Conservation (phyloP, 2,329 filamentous ascomycete species). For the Herpotrichia juniperi region DNA sequence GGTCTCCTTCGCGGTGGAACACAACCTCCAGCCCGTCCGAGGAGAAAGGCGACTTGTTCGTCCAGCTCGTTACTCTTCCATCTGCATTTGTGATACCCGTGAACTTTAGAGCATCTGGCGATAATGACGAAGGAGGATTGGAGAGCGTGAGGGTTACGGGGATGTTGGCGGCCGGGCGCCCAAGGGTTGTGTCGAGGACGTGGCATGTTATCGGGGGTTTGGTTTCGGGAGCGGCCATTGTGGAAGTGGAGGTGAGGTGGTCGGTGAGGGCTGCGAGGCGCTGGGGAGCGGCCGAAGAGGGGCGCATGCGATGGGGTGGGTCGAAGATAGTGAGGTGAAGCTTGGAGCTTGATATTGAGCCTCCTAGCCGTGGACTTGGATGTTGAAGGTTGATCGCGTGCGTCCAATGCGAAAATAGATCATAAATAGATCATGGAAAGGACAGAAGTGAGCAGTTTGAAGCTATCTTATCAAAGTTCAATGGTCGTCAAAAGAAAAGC, state of each 20-base stretch:
- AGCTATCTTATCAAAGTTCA: not conserved
- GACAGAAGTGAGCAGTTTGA: not conserved
- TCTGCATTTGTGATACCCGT: constrained; percentile 75
- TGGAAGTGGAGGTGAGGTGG: constrained; percentile 17
- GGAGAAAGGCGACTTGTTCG: constrained; percentile 54
- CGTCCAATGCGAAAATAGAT: too few relatives aligned
- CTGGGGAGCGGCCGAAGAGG: constrained; percentile 12
- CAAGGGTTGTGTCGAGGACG: constrained; percentile 80
- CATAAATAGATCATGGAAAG: not conserved
- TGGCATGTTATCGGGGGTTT: constrained; percentile 78
- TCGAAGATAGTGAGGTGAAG: not conserved
- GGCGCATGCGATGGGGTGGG: too few relatives aligned
- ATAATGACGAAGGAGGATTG: constrained; percentile 38
- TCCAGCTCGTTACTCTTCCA: constrained; percentile 75
- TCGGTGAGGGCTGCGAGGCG: constrained; percentile 28
- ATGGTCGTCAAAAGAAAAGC: not conserved
- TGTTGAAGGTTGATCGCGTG: too few relatives aligned
- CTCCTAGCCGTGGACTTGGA: too few relatives aligned
- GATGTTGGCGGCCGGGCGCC: constrained; percentile 70
- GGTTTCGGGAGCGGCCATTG: constrained; percentile 16
- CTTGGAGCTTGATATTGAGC: not conserved
- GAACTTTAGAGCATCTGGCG: constrained; percentile 60
- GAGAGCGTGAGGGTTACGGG: constrained; percentile 66
- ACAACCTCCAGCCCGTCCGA: constrained; percentile 47
- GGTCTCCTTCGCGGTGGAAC: constrained; percentile 48